Evolutionary conservation across 129 eudicot genomes (phyloP).

Genomic region (Tanacetum coccineum): DNA sequence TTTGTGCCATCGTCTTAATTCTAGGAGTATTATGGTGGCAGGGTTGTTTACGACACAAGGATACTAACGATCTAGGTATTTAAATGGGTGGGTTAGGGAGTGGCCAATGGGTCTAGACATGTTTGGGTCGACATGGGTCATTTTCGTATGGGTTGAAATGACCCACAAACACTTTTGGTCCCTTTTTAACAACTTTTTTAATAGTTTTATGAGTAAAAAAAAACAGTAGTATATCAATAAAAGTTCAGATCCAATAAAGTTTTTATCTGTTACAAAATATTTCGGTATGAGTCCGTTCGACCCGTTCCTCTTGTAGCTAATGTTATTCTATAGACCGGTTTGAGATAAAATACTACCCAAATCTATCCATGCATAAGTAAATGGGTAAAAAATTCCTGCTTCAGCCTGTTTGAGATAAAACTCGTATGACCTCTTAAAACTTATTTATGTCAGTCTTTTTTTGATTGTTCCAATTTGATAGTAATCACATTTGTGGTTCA

Average conservation of each 20-base stretch:
- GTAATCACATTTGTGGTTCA: not conserved
- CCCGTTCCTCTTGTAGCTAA: not conserved
- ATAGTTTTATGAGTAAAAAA: not conserved
- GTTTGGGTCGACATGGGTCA: not conserved
- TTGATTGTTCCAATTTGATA: conserved; percentile 10
- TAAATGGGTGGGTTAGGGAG: not conserved
- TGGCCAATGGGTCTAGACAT: not conserved
- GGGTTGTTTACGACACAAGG: conserved; percentile 34
- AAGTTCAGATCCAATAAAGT: no score
- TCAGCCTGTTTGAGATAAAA: not conserved
- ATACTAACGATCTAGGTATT: conserved; percentile 39
- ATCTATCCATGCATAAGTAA: not conserved
- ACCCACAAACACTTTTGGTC: not conserved
- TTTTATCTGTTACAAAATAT: not conserved
- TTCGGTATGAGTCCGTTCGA: not conserved
- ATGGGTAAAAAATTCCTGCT: no score
- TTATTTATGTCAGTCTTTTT: not conserved
- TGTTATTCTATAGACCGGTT: not conserved
- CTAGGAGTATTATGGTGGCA: conserved; percentile 54
- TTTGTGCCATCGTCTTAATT: conserved; percentile 30
- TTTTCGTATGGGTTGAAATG: not conserved
- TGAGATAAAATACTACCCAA: not conserved
- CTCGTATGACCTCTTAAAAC: no score
- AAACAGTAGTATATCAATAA: not conserved
- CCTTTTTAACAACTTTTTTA: not conserved